Percentiles rank a stretch among this genome's conserved stretches.
phyloP scores from a whole-genome alignment of 2,329 filamentous ascomycete species.

The Penicillium concentricum region DNA sequence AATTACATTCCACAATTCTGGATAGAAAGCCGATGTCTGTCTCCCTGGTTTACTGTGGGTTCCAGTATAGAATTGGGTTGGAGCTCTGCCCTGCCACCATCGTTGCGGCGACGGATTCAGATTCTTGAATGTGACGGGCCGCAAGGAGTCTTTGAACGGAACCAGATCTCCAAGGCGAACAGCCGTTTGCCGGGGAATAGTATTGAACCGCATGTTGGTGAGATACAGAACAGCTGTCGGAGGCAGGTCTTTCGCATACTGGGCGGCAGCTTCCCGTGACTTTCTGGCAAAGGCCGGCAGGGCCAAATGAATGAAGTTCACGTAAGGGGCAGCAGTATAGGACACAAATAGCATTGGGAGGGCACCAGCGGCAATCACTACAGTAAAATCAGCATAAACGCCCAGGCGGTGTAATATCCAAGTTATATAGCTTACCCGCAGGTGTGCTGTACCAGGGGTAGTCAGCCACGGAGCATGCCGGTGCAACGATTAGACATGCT shows the following conservation, averaged over 20 bases:
- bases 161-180: constrained; percentile 45
- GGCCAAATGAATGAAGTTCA: constrained; percentile 68
- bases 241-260: constrained; percentile 47
- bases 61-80: constrained; percentile 41
- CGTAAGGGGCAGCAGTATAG: constrained; percentile 67
- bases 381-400: not conserved
- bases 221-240: constrained; percentile 45
- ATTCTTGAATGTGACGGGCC: constrained; percentile 45
- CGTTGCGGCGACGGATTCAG: constrained; percentile 34
- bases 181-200: constrained; percentile 43
- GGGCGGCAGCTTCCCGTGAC: constrained; percentile 51
- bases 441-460: constrained; percentile 45
- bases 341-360: constrained; percentile 65
- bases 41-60: constrained; percentile 39
- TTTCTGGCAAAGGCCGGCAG: constrained; percentile 65
- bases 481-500: constrained; percentile 64
- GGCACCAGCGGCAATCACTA: constrained; percentile 60
- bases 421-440: constrained; percentile 34
- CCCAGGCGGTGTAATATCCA: not conserved
- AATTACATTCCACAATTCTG: constrained; percentile 45
- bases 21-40: constrained; percentile 41
- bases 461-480: constrained; percentile 53
- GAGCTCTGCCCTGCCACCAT: constrained; percentile 40
- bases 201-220: constrained; percentile 48
- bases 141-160: constrained; percentile 33